Base-by-base conservation (phyloP, 1,139 yeast genomes). In the Pichia sp. region DNA sequence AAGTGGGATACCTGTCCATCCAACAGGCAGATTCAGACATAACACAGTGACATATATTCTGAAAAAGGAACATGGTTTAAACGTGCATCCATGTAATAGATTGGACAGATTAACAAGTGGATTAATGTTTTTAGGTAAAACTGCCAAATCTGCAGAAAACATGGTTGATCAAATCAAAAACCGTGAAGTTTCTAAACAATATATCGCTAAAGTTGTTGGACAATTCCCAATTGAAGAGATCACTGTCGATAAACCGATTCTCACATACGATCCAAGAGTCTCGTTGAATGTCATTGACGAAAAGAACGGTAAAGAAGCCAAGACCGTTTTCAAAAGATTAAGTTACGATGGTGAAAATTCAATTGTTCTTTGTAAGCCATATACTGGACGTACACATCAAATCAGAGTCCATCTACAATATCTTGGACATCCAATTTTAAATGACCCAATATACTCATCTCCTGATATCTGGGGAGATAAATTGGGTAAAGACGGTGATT, bases 351-450 rank as follows among this genome's bases (percentile, higher is more conserved):
- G 83, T 2, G 63, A 62, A 7, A 69, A 84, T 1, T 79, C 96
- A 48, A 73, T 93, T 33, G 96, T 93, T 3, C 75, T 82, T 50
- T 91, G 98, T 64, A 76, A 71, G 52, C 99, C 99, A 1, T 67
- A 77, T 18, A 91, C 99, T 0, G 99, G 99, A 0, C 73, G 99
- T 59, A 88, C 98, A 0, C 99, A 93, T 64, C 99, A 93, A 62
- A 89, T 93, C 44, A 70, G 99, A 46, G 96, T 93, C 0, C 99
- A 93, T 68, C 67, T 93, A 47, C 97, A 91, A 65, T 85, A 75
- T 57, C 60, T 93, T 24, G 96, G 97, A 0, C 79, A 79, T 58
- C 96, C 99, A 1, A 93, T 93, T 44, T 96, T 96, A 27, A 93
- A 93, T 63, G 99, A 93, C 65, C 98, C 98, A 0, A 76, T 93